These are phyloP conservation scores for Eucalyptus pumila DNA, from an alignment of 345 rosid genomes.

Conservation along the genomic window DNA sequence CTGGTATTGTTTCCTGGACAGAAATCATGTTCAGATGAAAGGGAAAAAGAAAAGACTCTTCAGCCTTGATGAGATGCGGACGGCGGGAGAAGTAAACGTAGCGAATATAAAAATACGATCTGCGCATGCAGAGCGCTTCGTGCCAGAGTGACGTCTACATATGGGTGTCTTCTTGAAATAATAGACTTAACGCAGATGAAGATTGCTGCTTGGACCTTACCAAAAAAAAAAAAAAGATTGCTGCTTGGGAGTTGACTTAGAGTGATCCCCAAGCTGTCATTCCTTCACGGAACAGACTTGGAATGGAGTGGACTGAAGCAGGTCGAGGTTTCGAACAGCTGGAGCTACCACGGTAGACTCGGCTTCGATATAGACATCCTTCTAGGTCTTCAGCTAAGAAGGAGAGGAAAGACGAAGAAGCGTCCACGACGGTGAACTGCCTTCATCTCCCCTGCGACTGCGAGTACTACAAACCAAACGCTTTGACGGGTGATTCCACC, in stretches of 20 bases:
- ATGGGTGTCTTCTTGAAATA: background rate
- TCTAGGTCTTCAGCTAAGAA: background rate
- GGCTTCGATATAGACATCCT: background rate
- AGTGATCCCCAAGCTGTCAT: too few relatives aligned
- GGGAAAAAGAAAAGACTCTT: too few relatives aligned
- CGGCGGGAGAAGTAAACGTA: too few relatives aligned
- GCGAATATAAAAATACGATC: too few relatives aligned
- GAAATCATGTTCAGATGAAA: too few relatives aligned
- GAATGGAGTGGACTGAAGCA: too few relatives aligned
- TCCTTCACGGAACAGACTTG: too few relatives aligned
- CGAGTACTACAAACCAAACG: background rate
- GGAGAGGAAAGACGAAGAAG: background rate
- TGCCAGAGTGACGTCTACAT: too few relatives aligned
- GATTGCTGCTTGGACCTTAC: too few relatives aligned
- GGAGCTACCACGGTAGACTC: background rate
- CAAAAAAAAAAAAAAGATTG: too few relatives aligned
- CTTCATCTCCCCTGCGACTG: background rate
- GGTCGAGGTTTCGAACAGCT: background rate
- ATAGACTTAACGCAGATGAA: background rate
- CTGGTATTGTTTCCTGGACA: fast-evolving
- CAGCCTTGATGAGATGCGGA: fast-evolving
- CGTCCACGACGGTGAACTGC: background rate
- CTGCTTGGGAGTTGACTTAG: too few relatives aligned
- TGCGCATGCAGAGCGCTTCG: too few relatives aligned
- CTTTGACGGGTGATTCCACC: background rate